Conservation (phyloP, 1,284 basidiomycete genomes). For the Xerocomus nothofagi region DNA sequence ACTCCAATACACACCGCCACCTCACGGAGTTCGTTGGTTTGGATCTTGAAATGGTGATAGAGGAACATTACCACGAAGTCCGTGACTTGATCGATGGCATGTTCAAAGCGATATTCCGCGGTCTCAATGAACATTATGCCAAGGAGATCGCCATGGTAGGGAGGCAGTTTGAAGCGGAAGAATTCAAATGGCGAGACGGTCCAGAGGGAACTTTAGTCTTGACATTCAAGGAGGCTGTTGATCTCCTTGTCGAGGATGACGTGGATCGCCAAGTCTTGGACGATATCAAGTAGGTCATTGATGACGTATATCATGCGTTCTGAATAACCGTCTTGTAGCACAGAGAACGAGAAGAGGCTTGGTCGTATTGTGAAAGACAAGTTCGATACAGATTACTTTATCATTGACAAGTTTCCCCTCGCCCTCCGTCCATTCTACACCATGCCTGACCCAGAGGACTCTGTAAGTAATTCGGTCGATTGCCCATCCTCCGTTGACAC, state of each 20-base stretch:
- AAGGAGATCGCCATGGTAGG: conserved; percentile 82
- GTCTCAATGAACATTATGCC: conserved; percentile 73
- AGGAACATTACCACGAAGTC: conserved; percentile 98
- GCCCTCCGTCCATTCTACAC: conserved; percentile 97
- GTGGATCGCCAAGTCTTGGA: conserved; percentile 75
- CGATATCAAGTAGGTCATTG: conserved; percentile 75
- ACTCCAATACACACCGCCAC: conserved; percentile 97
- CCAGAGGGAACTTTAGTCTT: conserved; percentile 73
- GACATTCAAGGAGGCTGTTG: conserved; percentile 85
- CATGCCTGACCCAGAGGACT: conserved; percentile 90
- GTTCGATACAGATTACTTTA: conserved; percentile 96
- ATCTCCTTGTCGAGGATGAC: conserved; percentile 82
- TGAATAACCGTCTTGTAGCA: conserved; percentile 48
- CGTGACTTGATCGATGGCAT: conserved; percentile 85
- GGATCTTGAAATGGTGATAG: conserved; percentile 98
- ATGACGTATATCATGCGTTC: conserved; percentile 3
- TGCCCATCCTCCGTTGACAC: conserved; percentile 6
- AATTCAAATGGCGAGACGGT: conserved; percentile 78
- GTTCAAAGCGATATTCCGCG: conserved; percentile 82
- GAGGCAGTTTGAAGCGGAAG: conserved; percentile 88
- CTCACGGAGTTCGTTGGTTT: conserved; percentile 99
- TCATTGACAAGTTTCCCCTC: conserved; percentile 96
- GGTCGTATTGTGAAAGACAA: conserved; percentile 88
- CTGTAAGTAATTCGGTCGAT: conserved; percentile 49
- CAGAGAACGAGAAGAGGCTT: conserved; percentile 90